phyloP scores from a whole-genome alignment of 2,329 filamentous ascomycete genomes.

The Orbilia quercus region DNA sequence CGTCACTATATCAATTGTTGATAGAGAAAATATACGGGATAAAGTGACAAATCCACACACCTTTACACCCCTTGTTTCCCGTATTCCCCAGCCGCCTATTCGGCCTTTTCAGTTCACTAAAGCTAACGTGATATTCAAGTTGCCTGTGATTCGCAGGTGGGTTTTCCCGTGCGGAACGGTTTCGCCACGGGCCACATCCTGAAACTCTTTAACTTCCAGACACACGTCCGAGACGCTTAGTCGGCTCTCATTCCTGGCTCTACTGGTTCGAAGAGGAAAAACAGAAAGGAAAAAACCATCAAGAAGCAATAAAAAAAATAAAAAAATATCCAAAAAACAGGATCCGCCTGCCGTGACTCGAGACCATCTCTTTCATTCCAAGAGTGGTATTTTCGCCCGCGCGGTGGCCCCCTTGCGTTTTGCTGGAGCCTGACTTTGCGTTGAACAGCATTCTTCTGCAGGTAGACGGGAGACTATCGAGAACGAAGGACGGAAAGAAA shows the following conservation, averaged over 20 bases:
- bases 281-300: neutral
- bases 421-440: conserved; percentile 51
- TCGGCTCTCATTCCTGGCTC: conserved; percentile 35
- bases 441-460: conserved; percentile 56
- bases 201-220: conserved; percentile 56
- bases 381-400: conserved; percentile 54
- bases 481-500: conserved; percentile 11
- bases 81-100: conserved; percentile 26
- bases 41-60: conserved; percentile 23
- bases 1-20: conserved; percentile 1
- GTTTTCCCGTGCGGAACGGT: conserved; percentile 55
- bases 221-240: conserved; percentile 48
- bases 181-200: conserved; percentile 56
- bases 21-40: conserved; percentile 4
- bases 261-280: conserved; percentile 4
- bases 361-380: conserved; percentile 41
- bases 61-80: conserved; percentile 13
- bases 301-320: no score
- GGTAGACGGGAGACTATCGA: conserved; percentile 39
- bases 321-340: conserved; percentile 33
- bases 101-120: conserved; percentile 38
- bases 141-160: conserved; percentile 54
- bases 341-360: conserved; percentile 29
- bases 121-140: conserved; percentile 53
- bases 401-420: conserved; percentile 45